Percentiles rank a stretch among this genome's conserved stretches.
These are phyloP conservation scores for Zygoascus biomembranicola DNA, from an alignment of 805 yeast genomes.

Conservation along the genomic window DNA sequence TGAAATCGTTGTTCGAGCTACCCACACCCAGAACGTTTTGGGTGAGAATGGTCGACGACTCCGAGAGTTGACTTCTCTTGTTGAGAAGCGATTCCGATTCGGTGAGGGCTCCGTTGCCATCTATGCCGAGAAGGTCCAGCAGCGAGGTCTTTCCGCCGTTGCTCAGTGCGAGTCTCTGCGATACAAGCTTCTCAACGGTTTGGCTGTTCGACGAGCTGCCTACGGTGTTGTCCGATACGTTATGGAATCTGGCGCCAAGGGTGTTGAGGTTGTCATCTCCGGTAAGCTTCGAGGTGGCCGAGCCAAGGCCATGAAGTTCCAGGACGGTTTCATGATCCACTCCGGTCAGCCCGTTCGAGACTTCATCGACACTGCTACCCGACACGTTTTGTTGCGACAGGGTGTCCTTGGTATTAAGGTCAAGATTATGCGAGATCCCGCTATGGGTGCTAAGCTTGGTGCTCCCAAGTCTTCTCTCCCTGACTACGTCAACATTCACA, in stretches of 20 bases:
- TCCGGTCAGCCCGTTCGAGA: conserved; percentile 99
- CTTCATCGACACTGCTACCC: conserved; percentile 97
- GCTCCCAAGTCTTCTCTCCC: conserved; percentile 58
- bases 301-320: conserved; percentile 99
- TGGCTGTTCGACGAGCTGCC: conserved; percentile 99
- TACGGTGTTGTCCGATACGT: conserved; percentile 99
- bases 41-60: conserved; percentile 99
- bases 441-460: conserved; percentile 30
- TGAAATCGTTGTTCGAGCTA: conserved; percentile 97
- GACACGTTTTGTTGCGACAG: conserved; percentile 99
- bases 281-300: conserved; percentile 99
- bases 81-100: conserved; percentile 98
- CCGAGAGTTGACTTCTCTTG: conserved; percentile 94
- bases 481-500: conserved; percentile 85
- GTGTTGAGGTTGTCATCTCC: conserved; percentile 99
- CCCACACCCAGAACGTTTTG: conserved; percentile 96
- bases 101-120: conserved; percentile 87
- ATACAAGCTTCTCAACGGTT: conserved; percentile 96
- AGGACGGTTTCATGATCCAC: conserved; percentile 99
- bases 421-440: conserved; percentile 99
- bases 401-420: conserved; percentile 99
- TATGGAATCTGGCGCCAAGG: conserved; percentile 99
- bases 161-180: conserved; percentile 99
- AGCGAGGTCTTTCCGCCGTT: conserved; percentile 98
- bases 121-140: conserved; percentile 98